phyloP scores from a whole-genome alignment of 331 rosid species.

The Stylosanthes scabra region DNA sequence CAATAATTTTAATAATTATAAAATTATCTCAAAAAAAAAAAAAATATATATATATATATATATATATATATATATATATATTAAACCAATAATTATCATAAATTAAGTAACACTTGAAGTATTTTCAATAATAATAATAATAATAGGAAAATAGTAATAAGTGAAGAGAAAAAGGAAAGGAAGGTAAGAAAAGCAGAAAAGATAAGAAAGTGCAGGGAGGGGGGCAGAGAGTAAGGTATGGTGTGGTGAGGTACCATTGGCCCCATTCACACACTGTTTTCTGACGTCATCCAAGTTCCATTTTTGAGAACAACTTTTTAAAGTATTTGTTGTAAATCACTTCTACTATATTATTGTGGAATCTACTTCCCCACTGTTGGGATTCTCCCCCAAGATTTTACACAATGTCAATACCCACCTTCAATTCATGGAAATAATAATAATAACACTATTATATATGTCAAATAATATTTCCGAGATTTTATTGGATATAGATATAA shows the following conservation, averaged over 20 bases:
- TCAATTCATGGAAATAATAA: constrained; percentile 33
- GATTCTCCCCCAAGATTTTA: constrained; percentile 83
- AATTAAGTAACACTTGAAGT: too few species aligned
- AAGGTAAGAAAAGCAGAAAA: constrained; percentile 46
- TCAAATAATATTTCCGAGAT: too few species aligned
- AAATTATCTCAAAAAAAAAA: too few species aligned
- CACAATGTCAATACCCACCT: constrained; percentile 7
- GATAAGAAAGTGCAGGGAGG: constrained; percentile 12
- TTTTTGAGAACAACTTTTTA: constrained; percentile 18
- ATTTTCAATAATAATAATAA: too few species aligned
- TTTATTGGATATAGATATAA: too few species aligned
- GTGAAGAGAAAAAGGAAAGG: background rate
- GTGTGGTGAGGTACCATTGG: constrained; percentile 35
- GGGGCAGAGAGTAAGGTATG: constrained; percentile 25
- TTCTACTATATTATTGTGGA: constrained; percentile 42
- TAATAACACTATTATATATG: too few species aligned
- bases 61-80: too few species aligned
- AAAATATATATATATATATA: too few species aligned
- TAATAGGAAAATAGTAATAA: background rate
- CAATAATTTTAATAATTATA: too few species aligned
- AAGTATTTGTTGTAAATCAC: constrained; percentile 46
- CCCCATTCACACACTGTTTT: constrained; percentile 31
- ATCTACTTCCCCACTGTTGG: constrained; percentile 65
- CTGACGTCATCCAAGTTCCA: constrained; percentile 49
- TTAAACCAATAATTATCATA: too few species aligned